Evolutionary conservation across 2,329 filamentous ascomycete species (phyloP), one percentile per base, ranked within the genome.

Genomic region (Neopestalotiopsis clavispora): DNA sequence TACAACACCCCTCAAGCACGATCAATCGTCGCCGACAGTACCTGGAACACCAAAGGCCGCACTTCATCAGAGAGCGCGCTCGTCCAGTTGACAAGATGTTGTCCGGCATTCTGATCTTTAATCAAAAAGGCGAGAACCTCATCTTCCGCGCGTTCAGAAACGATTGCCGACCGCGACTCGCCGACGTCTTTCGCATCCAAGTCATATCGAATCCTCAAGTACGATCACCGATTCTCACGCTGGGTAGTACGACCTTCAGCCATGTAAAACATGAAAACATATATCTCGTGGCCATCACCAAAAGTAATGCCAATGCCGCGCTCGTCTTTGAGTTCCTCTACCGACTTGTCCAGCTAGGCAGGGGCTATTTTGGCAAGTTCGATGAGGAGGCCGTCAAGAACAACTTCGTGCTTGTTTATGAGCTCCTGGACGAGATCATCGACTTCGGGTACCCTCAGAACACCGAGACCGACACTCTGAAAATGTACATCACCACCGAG

Each of bases 231-330:
- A 98, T 99, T 82, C 87, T 99, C 76, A 99, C 96, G 4, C 90
- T 99, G 69, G 96, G 97, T 72, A 97, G 94, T 80, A 99, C 96
- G 68, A 99, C 97, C 61, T 99, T 99, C 83, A 97, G 94, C 86
- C 96, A 99, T 90, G 95, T 99, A 83, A 98, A 97, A 82, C 95
- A 98, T 84, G 96, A 99, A 80, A 99, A 99, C 81, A 98, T 99
- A 79, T 99, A 98, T 82, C 83, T 99, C 75, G 95, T 98, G 67
- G 96, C 95, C 20, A 93, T 99, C 75, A 98, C 95, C 69, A 99
- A 98, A 86, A 98, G 95, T 85, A 99, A 99, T 83, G 96, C 95
- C 84, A 99, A 99, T 88, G 95, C 95, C 13, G 97, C 97, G 57
- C 89, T 99, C 68, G 94, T 99, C 30, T 99, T 99, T 78, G 96